Evolutionary conservation across 345 rosid species (phyloP), one percentile per base, ranked within the genome.

Genomic region (Theobroma cacao): DNA sequence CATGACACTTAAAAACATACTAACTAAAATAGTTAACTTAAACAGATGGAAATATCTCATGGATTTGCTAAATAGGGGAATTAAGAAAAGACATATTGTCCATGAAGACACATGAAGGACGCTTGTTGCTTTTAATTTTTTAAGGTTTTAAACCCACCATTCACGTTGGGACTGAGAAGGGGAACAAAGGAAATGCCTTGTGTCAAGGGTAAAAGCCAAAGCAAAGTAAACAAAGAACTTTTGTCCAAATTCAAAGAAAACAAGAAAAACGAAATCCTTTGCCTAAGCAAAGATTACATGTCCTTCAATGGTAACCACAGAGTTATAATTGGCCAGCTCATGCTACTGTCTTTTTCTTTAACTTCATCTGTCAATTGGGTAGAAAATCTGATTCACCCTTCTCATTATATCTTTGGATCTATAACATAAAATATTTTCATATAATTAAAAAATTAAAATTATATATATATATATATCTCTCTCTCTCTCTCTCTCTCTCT

Each of bases 31-130:
- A 50, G 2, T 12, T 50, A 31, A 34, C 10, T 3, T 41, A 34
- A 48, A 24, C 17, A 52, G 43, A 31, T 17, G 52, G 13, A 73
- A 73, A 72, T 7, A n/a, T 24, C 81, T 47, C 72, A 78, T 17
- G 53, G 69, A 72, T 5, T 62, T 72, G 17, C 22, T 58, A 52
- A 20, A 52, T 33, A 24, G 7, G 6, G 20, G 10, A 48, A 61
- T 61, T 31, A 31, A 62, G n/a, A 60, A 60, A 78, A 3, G 24
- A 72, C 55, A 71, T n/a, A n/a, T 59, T 55, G 4, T 34, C 69
- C 59, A 31, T 3, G 58, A 17, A 14, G 60, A 34, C 52, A 34
- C 18, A 24, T 3, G 26, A 43, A 60, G 61, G 7, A 33, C 11
- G n/a, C 12, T 24, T 24, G 17, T 31, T 5, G 20, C 18, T 17